Conservation (phyloP, 129 eudicot genomes). For the Sambucus nigra region DNA sequence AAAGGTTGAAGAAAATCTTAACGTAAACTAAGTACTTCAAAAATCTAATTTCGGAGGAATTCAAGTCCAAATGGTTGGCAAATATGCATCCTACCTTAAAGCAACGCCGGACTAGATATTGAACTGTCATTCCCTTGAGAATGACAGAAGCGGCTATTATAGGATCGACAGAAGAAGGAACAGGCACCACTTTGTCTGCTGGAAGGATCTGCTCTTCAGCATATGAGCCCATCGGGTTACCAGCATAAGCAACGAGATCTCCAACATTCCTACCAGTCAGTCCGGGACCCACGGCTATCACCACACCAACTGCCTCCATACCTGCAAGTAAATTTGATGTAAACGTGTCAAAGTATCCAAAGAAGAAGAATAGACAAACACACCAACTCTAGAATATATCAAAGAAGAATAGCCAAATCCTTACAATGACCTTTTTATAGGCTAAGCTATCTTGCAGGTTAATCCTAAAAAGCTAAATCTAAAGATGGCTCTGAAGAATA, state of each 20-base stretch:
- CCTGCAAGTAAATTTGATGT: slow-evolving; percentile 24
- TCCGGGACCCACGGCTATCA: slow-evolving; percentile 60
- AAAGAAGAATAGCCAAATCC: too few species aligned
- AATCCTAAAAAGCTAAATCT: too few species aligned
- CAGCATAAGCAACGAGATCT: slow-evolving; percentile 57
- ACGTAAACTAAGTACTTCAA: neutral
- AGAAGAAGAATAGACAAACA: too few species aligned
- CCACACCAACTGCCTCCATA: slow-evolving; percentile 72
- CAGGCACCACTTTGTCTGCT: slow-evolving; percentile 64
- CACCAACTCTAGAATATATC: too few species aligned
- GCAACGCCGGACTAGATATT: slow-evolving; percentile 48
- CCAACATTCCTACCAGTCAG: slow-evolving; percentile 41
- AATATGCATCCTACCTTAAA: slow-evolving; percentile 30
- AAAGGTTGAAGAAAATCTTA: neutral
- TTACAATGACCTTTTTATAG: too few species aligned
- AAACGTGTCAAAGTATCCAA: too few species aligned
- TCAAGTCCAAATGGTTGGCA: neutral
- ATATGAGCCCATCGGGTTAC: slow-evolving; percentile 55
- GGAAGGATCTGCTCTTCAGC: slow-evolving; percentile 61
- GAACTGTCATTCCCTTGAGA: slow-evolving; percentile 75
- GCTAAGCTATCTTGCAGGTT: too few species aligned
- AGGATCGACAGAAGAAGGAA: slow-evolving; percentile 55
- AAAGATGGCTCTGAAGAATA: too few species aligned
- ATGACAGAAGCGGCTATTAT: slow-evolving; percentile 52
- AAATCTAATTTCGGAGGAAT: neutral